Evolutionary conservation across 345 rosid species (phyloP), one percentile per base, ranked within the genome.

Genomic region (Boechera divaricarpa): DNA sequence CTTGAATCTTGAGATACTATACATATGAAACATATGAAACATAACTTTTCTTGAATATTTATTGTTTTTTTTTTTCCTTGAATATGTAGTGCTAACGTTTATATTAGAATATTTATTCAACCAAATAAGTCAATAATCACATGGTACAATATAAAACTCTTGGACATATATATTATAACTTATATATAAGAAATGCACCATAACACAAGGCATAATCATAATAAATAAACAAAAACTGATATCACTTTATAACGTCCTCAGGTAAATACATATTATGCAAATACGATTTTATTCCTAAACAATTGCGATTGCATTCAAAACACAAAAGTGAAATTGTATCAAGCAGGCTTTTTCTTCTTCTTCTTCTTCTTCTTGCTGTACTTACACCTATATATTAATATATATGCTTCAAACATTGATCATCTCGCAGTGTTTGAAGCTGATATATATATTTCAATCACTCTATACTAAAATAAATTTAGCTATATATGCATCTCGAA

Each of bases 211-310:
- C 15, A 44, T 45, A 13, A 33, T 42, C 44, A 53, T 16, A 24
- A 55, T 11, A 73, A 32, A n/a, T 5, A 10, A 29, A 52, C 5
- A 26, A 42, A 54, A 53, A 53, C 5, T 21, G 28, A 51, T 64
- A 54, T 6, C 31, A 74, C 57, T 24, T 47, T 18, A 54, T 73
- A 64, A 51, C 11, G 32, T 45, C 18, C 8, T 26, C 10, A 4
- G 7, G 53, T 63, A 63, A 54, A 44, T 52, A 55, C 10, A 55
- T 56, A 58, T 5, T 42, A 49, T 58, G n/a, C 15, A 48, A 32
- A 68, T 51, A 75, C 61, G 24, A 57, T 16, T 13, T 75, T 58
- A 75, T n/a, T 75, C 38, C 51, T 73, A 31, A 28, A 11, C 53
- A 39, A 1, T 47, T 56, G 57, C 70, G 16, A 29, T 63, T 64